A percentile compares a stretch with the other conserved stretches of the same genome.
These are phyloP conservation scores for Colletotrichum musicola DNA, from an alignment of 2,329 filamentous ascomycete genomes.

Conservation along the genomic window DNA sequence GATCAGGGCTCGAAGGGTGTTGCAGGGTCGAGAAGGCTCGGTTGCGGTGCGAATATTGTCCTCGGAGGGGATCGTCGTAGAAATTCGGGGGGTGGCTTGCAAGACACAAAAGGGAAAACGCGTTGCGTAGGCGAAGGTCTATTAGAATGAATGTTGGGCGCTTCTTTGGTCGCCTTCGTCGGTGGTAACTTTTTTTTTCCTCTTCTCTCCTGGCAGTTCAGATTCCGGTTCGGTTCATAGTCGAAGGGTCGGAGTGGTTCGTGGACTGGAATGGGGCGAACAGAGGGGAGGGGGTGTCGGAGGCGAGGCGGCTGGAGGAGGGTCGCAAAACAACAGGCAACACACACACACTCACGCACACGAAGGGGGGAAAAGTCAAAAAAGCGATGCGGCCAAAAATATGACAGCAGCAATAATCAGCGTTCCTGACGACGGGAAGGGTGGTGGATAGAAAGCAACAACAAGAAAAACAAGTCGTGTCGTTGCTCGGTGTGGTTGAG, in stretches of 20 bases:
- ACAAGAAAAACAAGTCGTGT: constrained; percentile 29
- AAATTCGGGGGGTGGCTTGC: constrained; percentile 14
- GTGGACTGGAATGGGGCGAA: constrained; percentile 34
- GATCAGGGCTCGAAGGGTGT: constrained; percentile 25
- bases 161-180: constrained; percentile 13
- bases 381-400: constrained; percentile 27
- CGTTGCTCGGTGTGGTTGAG: constrained; percentile 34
- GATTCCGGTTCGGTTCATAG: constrained; percentile 28
- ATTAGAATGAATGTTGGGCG: constrained; percentile 35
- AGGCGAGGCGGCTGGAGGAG: constrained; percentile 16
- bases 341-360: constrained; percentile 21
- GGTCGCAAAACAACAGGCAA: constrained; percentile 34
- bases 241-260: constrained; percentile 14
- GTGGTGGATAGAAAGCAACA: constrained; percentile 32
- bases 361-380: constrained; percentile 14
- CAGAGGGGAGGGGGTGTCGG: constrained; percentile 3
- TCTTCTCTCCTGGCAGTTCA: constrained; percentile 10
- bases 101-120: constrained; percentile 35
- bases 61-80: constrained; percentile 4
- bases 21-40: constrained; percentile 3
- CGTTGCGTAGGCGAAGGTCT: constrained; percentile 22
- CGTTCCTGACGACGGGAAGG: constrained; percentile 39
- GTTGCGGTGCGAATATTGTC: constrained; percentile 15
- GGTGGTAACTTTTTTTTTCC: not conserved
- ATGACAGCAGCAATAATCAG: constrained; percentile 26